These are phyloP conservation scores for Alternaria triticina DNA, from an alignment of 2,329 filamentous ascomycete species.

Conservation along the genomic window DNA sequence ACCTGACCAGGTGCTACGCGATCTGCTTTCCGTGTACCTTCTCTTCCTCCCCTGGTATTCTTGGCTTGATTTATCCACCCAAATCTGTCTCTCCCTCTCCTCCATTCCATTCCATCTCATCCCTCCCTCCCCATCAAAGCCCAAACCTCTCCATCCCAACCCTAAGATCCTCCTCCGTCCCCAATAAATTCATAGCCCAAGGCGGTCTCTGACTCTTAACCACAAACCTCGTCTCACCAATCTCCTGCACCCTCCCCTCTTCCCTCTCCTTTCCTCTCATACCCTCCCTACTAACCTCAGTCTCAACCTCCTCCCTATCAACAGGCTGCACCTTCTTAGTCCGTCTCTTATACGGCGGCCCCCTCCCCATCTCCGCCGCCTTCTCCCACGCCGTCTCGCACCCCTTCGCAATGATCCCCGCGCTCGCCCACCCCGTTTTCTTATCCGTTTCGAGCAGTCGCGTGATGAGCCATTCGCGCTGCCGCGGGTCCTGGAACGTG, in stretches of 20 bases:
- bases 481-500: slow-evolving; percentile 72
- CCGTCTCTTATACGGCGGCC: slow-evolving; percentile 68
- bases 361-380: slow-evolving; percentile 73
- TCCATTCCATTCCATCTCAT: background rate
- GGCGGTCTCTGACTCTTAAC: slow-evolving; percentile 69
- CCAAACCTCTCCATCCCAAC: slow-evolving; percentile 38
- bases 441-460: slow-evolving; percentile 77
- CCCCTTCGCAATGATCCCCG: slow-evolving; percentile 78
- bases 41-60: background rate
- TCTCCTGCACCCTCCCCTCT: slow-evolving; percentile 14
- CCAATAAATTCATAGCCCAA: slow-evolving; percentile 80
- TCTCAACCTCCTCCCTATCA: background rate
- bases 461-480: slow-evolving; percentile 79
- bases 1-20: background rate
- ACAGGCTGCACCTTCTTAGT: slow-evolving; percentile 16
- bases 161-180: slow-evolving; percentile 75
- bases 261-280: background rate
- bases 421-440: slow-evolving; percentile 86
- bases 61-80: background rate
- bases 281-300: background rate
- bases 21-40: background rate
- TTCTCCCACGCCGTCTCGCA: slow-evolving; percentile 86
- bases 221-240: slow-evolving; percentile 53
- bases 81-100: background rate
- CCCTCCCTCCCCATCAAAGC: background rate